phyloP scores from a whole-genome alignment of 176 grass and related monocot species.

The Leersia perrieri region DNA sequence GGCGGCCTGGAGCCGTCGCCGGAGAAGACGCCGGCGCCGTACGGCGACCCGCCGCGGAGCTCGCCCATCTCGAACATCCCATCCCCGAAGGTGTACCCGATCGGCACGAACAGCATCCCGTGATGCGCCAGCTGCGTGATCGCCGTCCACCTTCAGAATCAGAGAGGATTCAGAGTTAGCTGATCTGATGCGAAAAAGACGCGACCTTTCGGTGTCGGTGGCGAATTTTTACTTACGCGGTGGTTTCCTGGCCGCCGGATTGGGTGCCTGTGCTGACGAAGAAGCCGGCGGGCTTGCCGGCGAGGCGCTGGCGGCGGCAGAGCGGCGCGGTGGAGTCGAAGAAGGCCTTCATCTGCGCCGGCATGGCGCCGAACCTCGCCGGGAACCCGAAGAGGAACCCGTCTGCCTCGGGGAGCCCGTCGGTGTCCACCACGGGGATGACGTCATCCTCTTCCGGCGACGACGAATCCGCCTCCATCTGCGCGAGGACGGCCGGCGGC shows the following conservation, averaged over 20 bases:
- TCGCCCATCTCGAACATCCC: conserved; percentile 57
- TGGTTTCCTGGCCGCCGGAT: conserved; percentile 56
- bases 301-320: conserved; percentile 46
- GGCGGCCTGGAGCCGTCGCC: conserved; percentile 54
- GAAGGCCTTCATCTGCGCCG: conserved; percentile 57
- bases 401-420: conserved; percentile 34
- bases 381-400: conserved; percentile 48
- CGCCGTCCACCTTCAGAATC: conserved; percentile 46
- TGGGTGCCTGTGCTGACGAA: conserved; percentile 59
- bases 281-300: conserved; percentile 46
- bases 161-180: neutral
- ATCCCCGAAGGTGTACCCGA: conserved; percentile 56
- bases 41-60: conserved; percentile 58
- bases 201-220: neutral
- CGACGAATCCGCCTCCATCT: conserved; percentile 46
- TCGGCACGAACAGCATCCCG: conserved; percentile 63
- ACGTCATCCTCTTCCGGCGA: neutral
- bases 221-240: conserved; percentile 39
- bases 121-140: conserved; percentile 67
- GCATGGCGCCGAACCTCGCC: conserved; percentile 46
- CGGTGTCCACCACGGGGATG: conserved; percentile 35
- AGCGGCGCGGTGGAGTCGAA: conserved; percentile 49
- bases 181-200: neutral
- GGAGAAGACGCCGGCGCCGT: conserved; percentile 53
- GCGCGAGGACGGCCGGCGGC: conserved; percentile 17